Percentiles rank a stretch among this genome's conserved stretches.
Conservation (phyloP, 306 rosid genomes). For the Cicer chorassanicum region DNA sequence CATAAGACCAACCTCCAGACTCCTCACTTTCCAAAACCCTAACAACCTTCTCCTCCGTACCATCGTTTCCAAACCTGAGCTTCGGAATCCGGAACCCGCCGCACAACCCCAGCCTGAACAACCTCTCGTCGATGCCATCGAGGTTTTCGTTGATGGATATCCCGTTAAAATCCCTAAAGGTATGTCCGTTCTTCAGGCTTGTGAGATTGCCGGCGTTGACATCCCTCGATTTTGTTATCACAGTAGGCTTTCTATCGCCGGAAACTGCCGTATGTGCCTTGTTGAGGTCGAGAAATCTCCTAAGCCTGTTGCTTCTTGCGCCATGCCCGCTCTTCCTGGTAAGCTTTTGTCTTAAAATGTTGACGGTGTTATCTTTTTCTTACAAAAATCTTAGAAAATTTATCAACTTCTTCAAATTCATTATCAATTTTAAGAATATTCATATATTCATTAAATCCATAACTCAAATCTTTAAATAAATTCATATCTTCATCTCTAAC, state of each 20-base stretch:
- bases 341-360: no score
- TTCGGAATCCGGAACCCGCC: constrained; percentile 68
- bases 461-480: no score
- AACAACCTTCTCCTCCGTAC: constrained; percentile 57
- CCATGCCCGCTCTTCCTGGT: constrained; percentile 99
- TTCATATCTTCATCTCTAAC: no score
- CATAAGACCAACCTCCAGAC: constrained; percentile 67
- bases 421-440: no score
- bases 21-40: constrained; percentile 60
- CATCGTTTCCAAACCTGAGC: constrained; percentile 81
- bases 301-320: constrained; percentile 98
- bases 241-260: constrained; percentile 88
- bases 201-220: constrained; percentile 94
- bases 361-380: no score
- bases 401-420: no score
- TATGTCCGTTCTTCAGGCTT: constrained; percentile 90
- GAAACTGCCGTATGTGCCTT: constrained; percentile 98
- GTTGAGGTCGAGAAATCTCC: constrained; percentile 99
- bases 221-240: constrained; percentile 96
- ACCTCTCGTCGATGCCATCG: constrained; percentile 68
- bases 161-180: constrained; percentile 97
- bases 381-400: no score
- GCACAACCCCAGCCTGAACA: constrained; percentile 59
- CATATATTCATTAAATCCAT: no score
- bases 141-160: constrained; percentile 89